Percentiles rank a stretch among this genome's conserved stretches.
These are phyloP conservation scores for Phylloboletellus chloephorus DNA, from an alignment of 1,284 basidiomycete genomes.

Conservation along the genomic window DNA sequence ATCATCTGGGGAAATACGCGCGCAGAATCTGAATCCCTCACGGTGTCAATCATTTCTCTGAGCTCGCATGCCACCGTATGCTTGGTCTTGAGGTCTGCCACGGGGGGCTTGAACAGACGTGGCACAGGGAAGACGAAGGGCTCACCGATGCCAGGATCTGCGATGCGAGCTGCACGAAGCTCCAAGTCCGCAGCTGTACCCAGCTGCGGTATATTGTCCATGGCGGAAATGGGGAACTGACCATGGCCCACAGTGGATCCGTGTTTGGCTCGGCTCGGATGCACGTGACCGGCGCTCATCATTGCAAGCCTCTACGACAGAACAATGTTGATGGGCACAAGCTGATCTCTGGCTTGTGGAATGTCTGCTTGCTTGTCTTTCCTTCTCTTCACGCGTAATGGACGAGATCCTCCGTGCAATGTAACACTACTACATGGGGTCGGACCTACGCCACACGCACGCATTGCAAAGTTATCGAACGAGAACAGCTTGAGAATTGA, in stretches of 20 bases:
- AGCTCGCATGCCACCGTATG: constrained; percentile 73
- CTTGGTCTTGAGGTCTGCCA: constrained; percentile 64
- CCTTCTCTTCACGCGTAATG: too few species aligned
- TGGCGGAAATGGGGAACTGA: constrained; percentile 23
- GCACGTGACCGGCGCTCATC: too few species aligned
- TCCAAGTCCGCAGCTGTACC: constrained; percentile 59
- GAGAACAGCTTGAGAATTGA: constrained; percentile 17
- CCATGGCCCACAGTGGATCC: constrained; percentile 28
- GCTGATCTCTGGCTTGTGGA: too few species aligned
- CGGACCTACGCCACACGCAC: constrained; percentile 17
- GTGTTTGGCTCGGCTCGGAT: constrained; percentile 26
- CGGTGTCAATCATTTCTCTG: constrained; percentile 81
- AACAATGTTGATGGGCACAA: too few species aligned
- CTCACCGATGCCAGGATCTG: constrained; percentile 66
- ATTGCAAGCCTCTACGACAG: too few species aligned
- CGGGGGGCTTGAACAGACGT: constrained; percentile 2
- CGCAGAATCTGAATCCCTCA: constrained; percentile 76
- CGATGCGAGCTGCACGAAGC: constrained; percentile 61
- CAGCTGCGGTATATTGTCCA: constrained; percentile 43
- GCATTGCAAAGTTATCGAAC: constrained; percentile 14
- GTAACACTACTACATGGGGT: constrained; percentile 26
- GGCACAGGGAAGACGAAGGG: constrained; percentile 2
- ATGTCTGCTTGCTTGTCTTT: not conserved
- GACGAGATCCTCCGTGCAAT: constrained; percentile 15
- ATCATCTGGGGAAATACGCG: constrained; percentile 70